These are phyloP conservation scores for Eremochloa ophiuroides DNA, from an alignment of 176 grass and related monocot species.

Conservation along the genomic window DNA sequence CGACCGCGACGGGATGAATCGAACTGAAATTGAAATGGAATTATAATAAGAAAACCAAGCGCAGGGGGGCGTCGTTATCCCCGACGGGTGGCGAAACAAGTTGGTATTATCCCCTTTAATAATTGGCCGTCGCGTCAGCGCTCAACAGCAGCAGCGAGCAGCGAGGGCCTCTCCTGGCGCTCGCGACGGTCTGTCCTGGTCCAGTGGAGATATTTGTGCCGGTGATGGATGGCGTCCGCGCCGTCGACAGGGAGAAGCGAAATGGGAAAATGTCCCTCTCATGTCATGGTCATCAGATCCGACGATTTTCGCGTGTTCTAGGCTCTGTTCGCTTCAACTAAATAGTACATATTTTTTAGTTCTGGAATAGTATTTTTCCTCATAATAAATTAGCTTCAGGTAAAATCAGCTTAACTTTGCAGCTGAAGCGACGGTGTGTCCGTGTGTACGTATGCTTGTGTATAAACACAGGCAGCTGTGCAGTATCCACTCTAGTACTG, in stretches of 20 bases:
- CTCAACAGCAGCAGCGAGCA: not conserved
- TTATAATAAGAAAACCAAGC: not conserved
- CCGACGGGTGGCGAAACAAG: not conserved
- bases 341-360: too few species aligned
- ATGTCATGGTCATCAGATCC: not conserved
- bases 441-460: too few species aligned
- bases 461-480: too few species aligned
- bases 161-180: too few species aligned
- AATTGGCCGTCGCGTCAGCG: not conserved
- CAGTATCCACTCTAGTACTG: not conserved
- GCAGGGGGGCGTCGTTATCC: not conserved
- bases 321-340: too few species aligned
- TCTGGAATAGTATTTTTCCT: too few species aligned
- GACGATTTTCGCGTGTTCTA: not conserved
- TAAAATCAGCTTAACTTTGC: too few species aligned
- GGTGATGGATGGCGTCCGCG: not conserved
- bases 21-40: not conserved
- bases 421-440: too few species aligned
- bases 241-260: not conserved
- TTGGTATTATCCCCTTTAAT: slow-evolving; percentile 20
- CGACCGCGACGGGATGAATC: not conserved
- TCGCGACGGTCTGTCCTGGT: too few species aligned
- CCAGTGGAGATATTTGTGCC: not conserved
- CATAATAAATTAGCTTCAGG: too few species aligned
- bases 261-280: not conserved